Evolutionary conservation across 169 alveolate genomes (phyloP).

Genomic region (Plasmodium yoelii): DNA sequence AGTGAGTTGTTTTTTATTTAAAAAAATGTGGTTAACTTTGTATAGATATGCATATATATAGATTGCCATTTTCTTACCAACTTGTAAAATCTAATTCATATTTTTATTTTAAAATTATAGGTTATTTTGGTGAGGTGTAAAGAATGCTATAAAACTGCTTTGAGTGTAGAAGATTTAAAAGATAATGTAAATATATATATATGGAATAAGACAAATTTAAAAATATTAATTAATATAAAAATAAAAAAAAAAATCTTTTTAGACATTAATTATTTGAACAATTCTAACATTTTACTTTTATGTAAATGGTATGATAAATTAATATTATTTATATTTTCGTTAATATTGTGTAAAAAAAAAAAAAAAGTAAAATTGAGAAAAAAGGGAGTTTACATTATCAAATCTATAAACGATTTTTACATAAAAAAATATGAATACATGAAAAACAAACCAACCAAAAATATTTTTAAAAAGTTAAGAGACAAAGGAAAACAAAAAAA

Average conservation of each 20-base stretch:
- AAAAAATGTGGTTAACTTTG: background rate
- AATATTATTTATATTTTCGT: constrained; percentile 17
- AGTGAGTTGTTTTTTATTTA: background rate
- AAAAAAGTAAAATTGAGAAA: constrained; percentile 10
- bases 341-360: constrained; percentile 7
- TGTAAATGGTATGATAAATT: constrained; percentile 29
- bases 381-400: constrained; percentile 3
- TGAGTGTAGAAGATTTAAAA: constrained; percentile 41
- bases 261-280: constrained; percentile 41
- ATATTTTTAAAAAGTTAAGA: background rate
- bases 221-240: constrained; percentile 40
- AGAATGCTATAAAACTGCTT: constrained; percentile 19
- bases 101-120: constrained; percentile 13
- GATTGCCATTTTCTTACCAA: background rate
- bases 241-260: constrained; percentile 29
- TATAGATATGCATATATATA: background rate
- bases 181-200: constrained; percentile 9
- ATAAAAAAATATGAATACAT: background rate
- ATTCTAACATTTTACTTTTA: constrained; percentile 25
- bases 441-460: background rate
- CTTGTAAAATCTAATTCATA: background rate
- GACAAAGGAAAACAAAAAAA: background rate
- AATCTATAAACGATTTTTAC: constrained; percentile 3
- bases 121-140: constrained; percentile 45
- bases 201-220: constrained; percentile 44